A percentile compares a stretch with the other conserved stretches of the same genome.
These are phyloP conservation scores for Alternaria solani DNA, from an alignment of 2,329 filamentous ascomycete species.

Conservation along the genomic window DNA sequence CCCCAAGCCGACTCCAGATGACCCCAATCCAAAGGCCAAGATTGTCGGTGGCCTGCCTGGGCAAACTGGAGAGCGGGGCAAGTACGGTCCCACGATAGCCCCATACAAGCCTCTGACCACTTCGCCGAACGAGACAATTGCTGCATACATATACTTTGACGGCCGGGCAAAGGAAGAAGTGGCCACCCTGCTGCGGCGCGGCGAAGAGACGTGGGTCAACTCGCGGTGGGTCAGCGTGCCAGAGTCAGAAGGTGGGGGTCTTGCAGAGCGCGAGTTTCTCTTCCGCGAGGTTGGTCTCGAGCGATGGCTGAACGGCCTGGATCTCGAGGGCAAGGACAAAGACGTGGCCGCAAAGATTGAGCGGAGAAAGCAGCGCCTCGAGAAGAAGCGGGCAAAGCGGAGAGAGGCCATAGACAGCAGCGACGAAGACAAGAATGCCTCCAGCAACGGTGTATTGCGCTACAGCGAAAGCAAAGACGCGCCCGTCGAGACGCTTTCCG, in stretches of 20 bases:
- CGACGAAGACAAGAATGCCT: conserved; percentile 54
- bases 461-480: conserved; percentile 81
- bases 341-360: conserved; percentile 84
- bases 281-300: conserved; percentile 97
- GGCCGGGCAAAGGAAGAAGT: conserved; percentile 95
- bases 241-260: conserved; percentile 86
- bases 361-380: conserved; percentile 70
- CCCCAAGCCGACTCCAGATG: conserved; percentile 77
- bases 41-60: conserved; percentile 76
- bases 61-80: conserved; percentile 59
- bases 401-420: conserved; percentile 63
- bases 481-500: conserved; percentile 75
- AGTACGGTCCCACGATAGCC: conserved; percentile 67
- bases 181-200: conserved; percentile 86
- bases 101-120: conserved; percentile 93
- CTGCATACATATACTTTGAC: conserved; percentile 99
- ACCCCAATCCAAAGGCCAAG: conserved; percentile 83
- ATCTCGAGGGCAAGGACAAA: conserved; percentile 79
- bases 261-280: conserved; percentile 95
- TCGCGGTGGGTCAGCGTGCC: conserved; percentile 97
- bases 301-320: conserved; percentile 93
- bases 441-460: conserved; percentile 69
- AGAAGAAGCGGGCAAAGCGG: conserved; percentile 84
- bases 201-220: conserved; percentile 99
- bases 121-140: conserved; percentile 95